Conservation (phyloP, 495 filamentous ascomycete species). For the Neurospora hispaniola region DNA sequence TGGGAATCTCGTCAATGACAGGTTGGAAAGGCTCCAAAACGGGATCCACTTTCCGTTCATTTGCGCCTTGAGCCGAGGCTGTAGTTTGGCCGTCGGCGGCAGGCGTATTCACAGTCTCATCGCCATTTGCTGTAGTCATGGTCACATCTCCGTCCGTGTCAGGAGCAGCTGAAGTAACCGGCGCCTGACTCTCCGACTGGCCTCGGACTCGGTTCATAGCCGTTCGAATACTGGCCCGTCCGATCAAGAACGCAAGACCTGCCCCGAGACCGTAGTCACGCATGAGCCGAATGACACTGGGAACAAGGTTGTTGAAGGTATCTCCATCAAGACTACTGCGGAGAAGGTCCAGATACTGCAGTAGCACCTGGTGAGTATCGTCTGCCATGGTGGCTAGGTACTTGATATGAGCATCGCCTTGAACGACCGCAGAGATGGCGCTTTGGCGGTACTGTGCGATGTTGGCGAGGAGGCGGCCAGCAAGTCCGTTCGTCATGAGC, state of each 20-base stretch:
- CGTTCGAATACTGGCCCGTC: conserved; percentile 52
- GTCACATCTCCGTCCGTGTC: conserved; percentile 33
- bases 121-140: conserved; percentile 25
- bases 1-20: conserved; percentile 57
- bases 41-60: conserved; percentile 34
- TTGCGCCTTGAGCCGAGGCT: conserved; percentile 9
- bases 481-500: conserved; percentile 58
- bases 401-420: conserved; percentile 64
- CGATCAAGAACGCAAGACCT: conserved; percentile 79
- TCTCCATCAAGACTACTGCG: conserved; percentile 63
- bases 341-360: conserved; percentile 82
- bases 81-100: conserved; percentile 7
- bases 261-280: conserved; percentile 72
- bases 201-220: conserved; percentile 21
- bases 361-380: conserved; percentile 72
- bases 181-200: conserved; percentile 17
- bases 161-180: conserved; percentile 11
- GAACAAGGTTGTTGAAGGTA: conserved; percentile 76
- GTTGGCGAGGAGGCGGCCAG: conserved; percentile 69
- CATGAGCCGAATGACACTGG: conserved; percentile 61
- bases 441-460: conserved; percentile 82
- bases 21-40: conserved; percentile 67
- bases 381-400: conserved; percentile 77
- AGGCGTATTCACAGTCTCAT: conserved; percentile 1
- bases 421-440: conserved; percentile 59